Evolutionary conservation across 192 early-diverging fungal species (phyloP), one percentile per base, ranked within the genome.

Genomic region (Ramicandelaber brevisporus): DNA sequence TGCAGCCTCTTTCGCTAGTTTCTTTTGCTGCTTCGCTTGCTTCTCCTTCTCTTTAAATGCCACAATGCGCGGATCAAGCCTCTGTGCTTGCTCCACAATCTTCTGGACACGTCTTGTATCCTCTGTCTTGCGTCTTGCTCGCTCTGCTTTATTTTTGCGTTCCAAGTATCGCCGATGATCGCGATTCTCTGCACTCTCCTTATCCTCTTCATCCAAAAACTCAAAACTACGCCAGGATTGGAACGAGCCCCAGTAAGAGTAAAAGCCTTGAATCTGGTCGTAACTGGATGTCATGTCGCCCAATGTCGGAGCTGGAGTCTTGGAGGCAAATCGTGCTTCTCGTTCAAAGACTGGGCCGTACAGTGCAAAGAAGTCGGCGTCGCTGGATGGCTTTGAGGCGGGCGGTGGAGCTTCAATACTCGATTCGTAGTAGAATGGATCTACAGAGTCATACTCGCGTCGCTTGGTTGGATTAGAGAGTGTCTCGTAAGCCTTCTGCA

Each of bases 151-250:
- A 53, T 85, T 85, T 42, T 76, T 73, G 19, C 70, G 56, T 23
- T 79, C 78, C 15, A 69, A 37, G 38, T 60, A 72, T 16, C 78
- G 46, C 52, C 68, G 73, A 31, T 82, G 78, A 32, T 85, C 80
- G 25, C 78, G 64, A 37, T 56, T 75, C 33, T 77, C 75, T 2
- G 48, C 45, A 6, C 46, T 44, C 16, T 78, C 74, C 16, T 62
- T 60, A 27, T 82, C 80, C 35, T 79, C 71, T 53, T 80, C 77
- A 37, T 85, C 78, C 26, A 73, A 38, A 21, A 61, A 69, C 45
- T 85, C 80, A 46, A 77, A 85, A 7, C 64, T 53, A 27, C 80
- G 44, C 77, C 78, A 81, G 12, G 73, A 78, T 25, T 85, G 75
- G 46, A 85, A 75, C 19, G 11, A 9, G 24, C 31, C 12, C 78